phyloP scores from a whole-genome alignment of 305 asterid genomes.

The Striga hermonthica region DNA sequence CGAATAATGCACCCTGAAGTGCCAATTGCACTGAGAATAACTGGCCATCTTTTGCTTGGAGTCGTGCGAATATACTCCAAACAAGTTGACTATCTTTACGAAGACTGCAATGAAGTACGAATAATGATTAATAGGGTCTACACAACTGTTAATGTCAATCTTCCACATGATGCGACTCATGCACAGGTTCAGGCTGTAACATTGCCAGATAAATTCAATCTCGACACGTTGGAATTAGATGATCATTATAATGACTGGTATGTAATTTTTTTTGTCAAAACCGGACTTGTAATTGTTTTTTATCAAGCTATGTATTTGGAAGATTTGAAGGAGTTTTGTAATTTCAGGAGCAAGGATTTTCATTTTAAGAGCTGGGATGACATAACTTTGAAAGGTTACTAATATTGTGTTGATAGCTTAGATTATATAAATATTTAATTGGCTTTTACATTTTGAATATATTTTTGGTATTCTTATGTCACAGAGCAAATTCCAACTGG shows the following conservation, averaged over 20 bases:
- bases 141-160: constrained; percentile 47
- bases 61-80: constrained; percentile 88
- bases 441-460: not conserved
- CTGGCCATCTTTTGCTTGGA: constrained; percentile 89
- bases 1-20: constrained; percentile 71
- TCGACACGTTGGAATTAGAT: constrained; percentile 62
- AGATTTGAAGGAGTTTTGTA: constrained; percentile 22
- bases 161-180: constrained; percentile 65
- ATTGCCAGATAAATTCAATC: constrained; percentile 65
- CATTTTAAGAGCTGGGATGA: constrained; percentile 63
- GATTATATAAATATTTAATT: not conserved
- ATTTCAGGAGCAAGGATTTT: constrained; percentile 55
- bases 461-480: constrained; percentile 24
- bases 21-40: constrained; percentile 89
- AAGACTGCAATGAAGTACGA: constrained; percentile 57
- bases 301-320: constrained; percentile 16
- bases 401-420: constrained; percentile 6
- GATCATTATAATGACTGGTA: constrained; percentile 47
- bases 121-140: constrained; percentile 46
- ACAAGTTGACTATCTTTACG: constrained; percentile 75
- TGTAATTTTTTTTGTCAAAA: constrained; percentile 14
- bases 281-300: not conserved
- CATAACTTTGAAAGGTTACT: constrained; percentile 66
- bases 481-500: constrained; percentile 80
- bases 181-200: constrained; percentile 62